Evolutionary conservation across 2,329 filamentous ascomycete genomes (phyloP).

Genomic region (Westerdykella ornata): DNA sequence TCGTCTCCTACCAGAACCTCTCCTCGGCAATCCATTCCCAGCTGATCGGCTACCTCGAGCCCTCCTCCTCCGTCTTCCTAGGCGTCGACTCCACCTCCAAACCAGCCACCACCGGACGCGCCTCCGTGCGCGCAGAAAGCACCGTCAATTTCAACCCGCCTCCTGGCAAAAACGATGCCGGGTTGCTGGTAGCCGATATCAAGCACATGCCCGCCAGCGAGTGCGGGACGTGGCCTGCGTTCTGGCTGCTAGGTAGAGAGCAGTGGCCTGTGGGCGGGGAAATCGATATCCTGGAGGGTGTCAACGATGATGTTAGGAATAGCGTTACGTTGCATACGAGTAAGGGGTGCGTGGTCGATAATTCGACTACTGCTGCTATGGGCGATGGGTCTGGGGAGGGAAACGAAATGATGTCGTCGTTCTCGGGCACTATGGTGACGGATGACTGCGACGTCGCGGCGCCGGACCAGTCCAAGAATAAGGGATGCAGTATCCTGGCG

Average conservation of each 20-base stretch:
- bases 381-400: neutral
- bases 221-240: slow-evolving; percentile 32
- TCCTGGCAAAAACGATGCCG: slow-evolving; percentile 4
- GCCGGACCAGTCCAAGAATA: slow-evolving; percentile 21
- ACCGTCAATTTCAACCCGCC: slow-evolving; percentile 22
- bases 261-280: slow-evolving; percentile 30
- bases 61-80: slow-evolving; percentile 26
- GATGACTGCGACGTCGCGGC: slow-evolving; percentile 42
- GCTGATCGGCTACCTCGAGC: slow-evolving; percentile 16
- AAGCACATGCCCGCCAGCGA: slow-evolving; percentile 29
- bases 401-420: slow-evolving; percentile 25
- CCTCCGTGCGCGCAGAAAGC: slow-evolving; percentile 27
- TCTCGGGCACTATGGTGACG: slow-evolving; percentile 41
- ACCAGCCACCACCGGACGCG: slow-evolving; percentile 17
- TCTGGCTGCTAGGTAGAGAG: slow-evolving; percentile 29
- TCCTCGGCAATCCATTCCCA: slow-evolving; percentile 9
- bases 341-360: slow-evolving; percentile 19
- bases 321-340: slow-evolving; percentile 30
- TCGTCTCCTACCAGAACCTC: slow-evolving; percentile 24
- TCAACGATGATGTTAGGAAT: slow-evolving; percentile 25
- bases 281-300: slow-evolving; percentile 35
- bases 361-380: slow-evolving; percentile 4
- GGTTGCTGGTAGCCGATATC: slow-evolving; percentile 30
- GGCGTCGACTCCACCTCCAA: slow-evolving; percentile 39
- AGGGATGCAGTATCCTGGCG: slow-evolving; percentile 34